Base-by-base conservation (phyloP, 23 red algal species). In the Gracilaria vermiculophylla region DNA sequence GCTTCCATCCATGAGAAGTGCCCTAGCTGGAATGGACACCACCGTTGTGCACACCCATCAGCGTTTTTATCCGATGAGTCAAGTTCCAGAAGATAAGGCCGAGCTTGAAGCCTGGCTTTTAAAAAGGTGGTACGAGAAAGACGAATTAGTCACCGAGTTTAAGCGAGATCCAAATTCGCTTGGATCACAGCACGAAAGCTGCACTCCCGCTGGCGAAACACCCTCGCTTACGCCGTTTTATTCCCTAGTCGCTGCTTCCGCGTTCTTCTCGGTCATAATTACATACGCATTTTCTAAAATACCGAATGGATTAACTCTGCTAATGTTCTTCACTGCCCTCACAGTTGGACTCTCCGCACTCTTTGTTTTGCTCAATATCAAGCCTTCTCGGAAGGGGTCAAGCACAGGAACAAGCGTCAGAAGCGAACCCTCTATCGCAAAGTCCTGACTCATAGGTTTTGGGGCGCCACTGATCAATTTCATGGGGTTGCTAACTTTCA, bases 101-200 rank as follows among this genome's bases (percentile, higher is more conserved):
- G 73, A 90, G 31, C 73, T 79, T 17, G 57, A 78, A 39, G 75
- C 75, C 27, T 90, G 86, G 86, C 72, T 90, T 19, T 56, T 78
- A 13, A 72, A 80, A 12, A 27, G 72, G 34, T 90, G 86, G 86
- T 78, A 80, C 21, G 86, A 90, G 61, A 90, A 90, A 40, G 86
- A 90, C 29, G 45, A 42, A n/a, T 53, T 44, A n/a, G 35, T 90
- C 17, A 34, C 86, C 3, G 72, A 60, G 19, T 90, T 90, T 37
- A 60, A 90, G 24, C 32, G 64, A 17, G 70, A 87, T 42, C 64
- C 48, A n/a, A 28, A 37, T 49, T 56, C 83, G 17, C 83, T 87
- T 42, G 83, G 83, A 37, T 27, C 42, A 48, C 47, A 74, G 42
- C 47, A 53, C n/a, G 66, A 86, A 3, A 54, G 32, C 23, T 50